phyloP scores from a whole-genome alignment of 257 asterid species.

The Solanum appendiculatum region DNA sequence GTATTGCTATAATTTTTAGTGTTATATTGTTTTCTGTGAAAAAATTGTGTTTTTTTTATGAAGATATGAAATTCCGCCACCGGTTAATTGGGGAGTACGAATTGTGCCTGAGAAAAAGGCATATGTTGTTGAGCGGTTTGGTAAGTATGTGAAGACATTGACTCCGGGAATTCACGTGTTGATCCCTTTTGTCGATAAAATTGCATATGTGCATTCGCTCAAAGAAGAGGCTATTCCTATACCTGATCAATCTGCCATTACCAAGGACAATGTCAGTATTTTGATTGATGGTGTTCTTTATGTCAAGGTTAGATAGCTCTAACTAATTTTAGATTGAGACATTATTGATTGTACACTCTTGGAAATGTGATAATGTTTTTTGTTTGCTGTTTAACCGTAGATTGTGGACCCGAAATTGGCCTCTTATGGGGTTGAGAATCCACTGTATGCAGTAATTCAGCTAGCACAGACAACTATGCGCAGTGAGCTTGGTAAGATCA shows the following conservation, averaged over 20 bases:
- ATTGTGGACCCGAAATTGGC: slow-evolving; percentile 89
- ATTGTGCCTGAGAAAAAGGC: slow-evolving; percentile 91
- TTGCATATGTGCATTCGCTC: slow-evolving; percentile 78
- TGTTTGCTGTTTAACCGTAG: slow-evolving; percentile 13
- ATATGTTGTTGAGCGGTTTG: slow-evolving; percentile 73
- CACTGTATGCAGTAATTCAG: slow-evolving; percentile 72
- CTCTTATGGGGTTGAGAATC: slow-evolving; percentile 90
- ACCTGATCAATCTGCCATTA: slow-evolving; percentile 73
- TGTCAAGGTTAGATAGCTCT: slow-evolving; percentile 36
- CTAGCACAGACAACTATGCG: slow-evolving; percentile 97
- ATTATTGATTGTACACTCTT: neutral
- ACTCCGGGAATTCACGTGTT: slow-evolving; percentile 76
- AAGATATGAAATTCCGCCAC: slow-evolving; percentile 52
- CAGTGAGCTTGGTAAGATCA: slow-evolving; percentile 96
- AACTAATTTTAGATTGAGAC: neutral
- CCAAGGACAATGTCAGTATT: slow-evolving; percentile 88
- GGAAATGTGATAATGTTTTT: neutral
- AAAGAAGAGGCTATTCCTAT: slow-evolving; percentile 81
- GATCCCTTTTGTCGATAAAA: slow-evolving; percentile 71
- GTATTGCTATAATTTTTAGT: neutral
- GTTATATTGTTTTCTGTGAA: neutral
- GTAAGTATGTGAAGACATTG: slow-evolving; percentile 63
- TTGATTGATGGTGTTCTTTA: slow-evolving; percentile 75
- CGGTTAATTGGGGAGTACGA: slow-evolving; percentile 74
- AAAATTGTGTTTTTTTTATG: neutral